phyloP scores from a whole-genome alignment of 441 rosid species.

The Isatis lusitanica region DNA sequence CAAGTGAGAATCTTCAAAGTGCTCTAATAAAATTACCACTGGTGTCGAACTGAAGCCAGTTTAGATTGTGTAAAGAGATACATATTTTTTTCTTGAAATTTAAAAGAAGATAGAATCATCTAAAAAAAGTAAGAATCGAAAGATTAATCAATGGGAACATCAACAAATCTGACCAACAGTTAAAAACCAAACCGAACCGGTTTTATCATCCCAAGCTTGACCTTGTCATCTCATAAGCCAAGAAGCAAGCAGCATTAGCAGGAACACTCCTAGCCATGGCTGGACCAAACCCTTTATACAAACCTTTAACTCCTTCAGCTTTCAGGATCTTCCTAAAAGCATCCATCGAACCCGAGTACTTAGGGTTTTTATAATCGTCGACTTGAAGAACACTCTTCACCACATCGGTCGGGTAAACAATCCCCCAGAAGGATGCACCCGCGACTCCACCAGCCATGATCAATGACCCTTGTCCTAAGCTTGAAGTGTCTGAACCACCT shows the following conservation, averaged over 20 bases:
- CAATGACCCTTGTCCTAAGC: slow-evolving; percentile 79
- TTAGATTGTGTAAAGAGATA: not conserved
- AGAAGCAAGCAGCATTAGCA: slow-evolving; percentile 95
- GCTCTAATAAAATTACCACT: not conserved
- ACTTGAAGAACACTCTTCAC: slow-evolving; percentile 92
- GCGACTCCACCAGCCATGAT: slow-evolving; percentile 86
- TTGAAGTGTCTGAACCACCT: slow-evolving; percentile 82
- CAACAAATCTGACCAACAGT: slow-evolving; percentile 21
- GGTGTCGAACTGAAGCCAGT: not conserved
- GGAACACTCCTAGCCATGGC: slow-evolving; percentile 95
- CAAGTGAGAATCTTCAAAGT: too few relatives aligned
- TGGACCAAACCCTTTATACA: slow-evolving; percentile 90
- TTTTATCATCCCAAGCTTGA: slow-evolving; percentile 82
- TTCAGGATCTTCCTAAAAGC: slow-evolving; percentile 74
- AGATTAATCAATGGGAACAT: slow-evolving; percentile 20
- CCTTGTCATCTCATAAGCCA: slow-evolving; percentile 81
- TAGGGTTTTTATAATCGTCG: slow-evolving; percentile 81
- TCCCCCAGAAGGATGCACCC: slow-evolving; percentile 79
- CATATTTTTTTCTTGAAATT: slow-evolving; percentile 1
- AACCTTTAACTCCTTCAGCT: slow-evolving; percentile 79
- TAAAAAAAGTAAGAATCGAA: not conserved
- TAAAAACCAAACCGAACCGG: slow-evolving; percentile 24
- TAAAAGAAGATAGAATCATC: slow-evolving; percentile 14
- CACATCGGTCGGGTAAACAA: slow-evolving; percentile 88
- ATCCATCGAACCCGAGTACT: slow-evolving; percentile 68